Base-by-base conservation (phyloP, 352 stramenopile genomes). In the Phytophthora pini region DNA sequence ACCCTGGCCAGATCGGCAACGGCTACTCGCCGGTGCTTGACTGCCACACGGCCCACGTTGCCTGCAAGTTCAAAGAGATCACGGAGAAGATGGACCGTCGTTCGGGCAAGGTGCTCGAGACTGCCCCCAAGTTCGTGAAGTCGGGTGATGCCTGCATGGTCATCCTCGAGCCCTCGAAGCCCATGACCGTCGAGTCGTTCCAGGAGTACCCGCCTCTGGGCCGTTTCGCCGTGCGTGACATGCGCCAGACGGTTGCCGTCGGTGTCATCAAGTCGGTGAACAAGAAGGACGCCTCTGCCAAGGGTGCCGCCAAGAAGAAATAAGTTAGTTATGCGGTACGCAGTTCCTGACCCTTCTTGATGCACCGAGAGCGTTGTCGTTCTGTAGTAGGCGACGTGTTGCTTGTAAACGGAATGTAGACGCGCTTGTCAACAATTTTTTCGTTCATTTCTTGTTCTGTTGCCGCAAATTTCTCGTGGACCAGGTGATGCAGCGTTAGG, bases 11-110 rank as follows among this genome's bases (percentile, higher is more conserved):
- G 68, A 98, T 99, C 74, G 61, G 64, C 38, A 80, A 90, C 48
- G 97, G 96, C 29, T 99, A 99, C 86, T 90, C 80, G 39, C 97
- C 97, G 4, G 89, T 99, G 26, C 76, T 99, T 17, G 95, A 99
- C 83, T 99, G 97, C 81, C 97, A 99, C 87, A 99, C 97, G 29
- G 88, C 94, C 7, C 97, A 99, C 75, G 93, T 99, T 72, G 90
- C 96, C 17, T 99, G 97, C 84, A 95, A 90, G 72, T 98, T 99
- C 76, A 84, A 82, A 57, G 69, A 87, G 56, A 98, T 99, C 71
- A 94, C 89, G 54, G 80, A 98, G 71, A 99, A 98, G 86, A 97
- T 99, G 76, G 97, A 99, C 81, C 88, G 96, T 58, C 82, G 89
- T 70, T 98, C 95, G 24, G 97, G 97, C 73, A 98, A 98, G 74